Base-by-base conservation (phyloP, 768 basidiomycete species). In the Suillus ampliporus region DNA sequence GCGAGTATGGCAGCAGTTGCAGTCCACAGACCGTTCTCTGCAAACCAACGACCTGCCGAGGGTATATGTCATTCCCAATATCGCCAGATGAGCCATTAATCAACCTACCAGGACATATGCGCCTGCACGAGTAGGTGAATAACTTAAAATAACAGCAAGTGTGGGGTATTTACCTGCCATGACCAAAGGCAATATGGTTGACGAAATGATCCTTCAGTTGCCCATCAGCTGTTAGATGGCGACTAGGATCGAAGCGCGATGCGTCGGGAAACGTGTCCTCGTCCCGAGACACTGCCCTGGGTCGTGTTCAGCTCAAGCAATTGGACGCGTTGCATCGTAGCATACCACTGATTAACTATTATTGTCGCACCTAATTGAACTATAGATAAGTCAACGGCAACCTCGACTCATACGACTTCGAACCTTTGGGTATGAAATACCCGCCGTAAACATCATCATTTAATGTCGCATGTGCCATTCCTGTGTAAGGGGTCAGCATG, bases 391-490 rank as follows among this genome's bases (percentile, higher is more conserved):
- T 58, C 15, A 21, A 34, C 5, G 6, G 19, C 5, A 23, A 59
- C 11, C n/a, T 19, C 14, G 13, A 59, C 11, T 14, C 26, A 44
- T 57, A 9, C 4, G 8, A 28, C n/a, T 40, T 80, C 0, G 83
- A 74, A 60, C 84, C 85, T 61, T 77, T 76, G 5, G 85, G 85
- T 51, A 87, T 86, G 4, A 82, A 68, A 60, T 82, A 82, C 19
- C 78, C 76, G 37, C 71, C 67, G 61, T 80, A 81, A 19, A 72
- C 62, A 50, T 80, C 80, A 62, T 79, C 78, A 54, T 74, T 64
- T 1, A 77, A 77, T 6, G 67, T 31, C 3, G 54, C 28, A 52
- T 74, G 74, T 5, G 72, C 65, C 23, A 73, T n/a, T n/a, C 66
- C 70, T 63, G 66, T 37, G n/a, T 7, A 21, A 21, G 31, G 1